phyloP scores from a whole-genome alignment of 2,329 filamentous ascomycete genomes.

The Arthrinium puccinioides region DNA sequence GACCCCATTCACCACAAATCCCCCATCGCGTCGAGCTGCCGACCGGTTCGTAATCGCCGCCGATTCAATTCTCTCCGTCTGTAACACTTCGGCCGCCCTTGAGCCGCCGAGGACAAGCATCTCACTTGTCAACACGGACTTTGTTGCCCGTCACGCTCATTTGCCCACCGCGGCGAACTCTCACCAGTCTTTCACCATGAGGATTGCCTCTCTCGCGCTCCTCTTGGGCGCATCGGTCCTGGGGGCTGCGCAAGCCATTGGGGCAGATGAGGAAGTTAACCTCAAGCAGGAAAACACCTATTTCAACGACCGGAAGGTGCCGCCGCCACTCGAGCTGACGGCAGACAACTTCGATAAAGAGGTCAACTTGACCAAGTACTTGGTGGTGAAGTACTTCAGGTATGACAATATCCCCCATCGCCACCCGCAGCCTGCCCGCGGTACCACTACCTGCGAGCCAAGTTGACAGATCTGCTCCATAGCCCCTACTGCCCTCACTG shows the following conservation, averaged over 20 bases:
- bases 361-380: constrained; percentile 43
- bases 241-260: constrained; percentile 27
- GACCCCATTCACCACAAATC: too few relatives aligned
- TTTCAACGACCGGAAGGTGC: constrained; percentile 62
- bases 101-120: neutral
- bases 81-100: neutral
- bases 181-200: constrained; percentile 26
- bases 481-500: constrained; percentile 67
- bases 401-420: constrained; percentile 21
- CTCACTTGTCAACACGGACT: neutral
- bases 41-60: neutral
- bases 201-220: constrained; percentile 35
- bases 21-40: too few relatives aligned
- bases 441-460: too few relatives aligned
- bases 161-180: constrained; percentile 9
- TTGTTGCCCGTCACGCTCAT: constrained; percentile 11
- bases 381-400: constrained; percentile 63
- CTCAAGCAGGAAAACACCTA: constrained; percentile 38
- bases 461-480: constrained; percentile 15
- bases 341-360: constrained; percentile 50
- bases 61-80: neutral
- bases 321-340: constrained; percentile 55
- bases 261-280: constrained; percentile 30
- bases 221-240: constrained; percentile 38
- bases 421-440: neutral